Base-by-base conservation (phyloP, 2,329 filamentous ascomycete species). In the Monilinia laxa region DNA sequence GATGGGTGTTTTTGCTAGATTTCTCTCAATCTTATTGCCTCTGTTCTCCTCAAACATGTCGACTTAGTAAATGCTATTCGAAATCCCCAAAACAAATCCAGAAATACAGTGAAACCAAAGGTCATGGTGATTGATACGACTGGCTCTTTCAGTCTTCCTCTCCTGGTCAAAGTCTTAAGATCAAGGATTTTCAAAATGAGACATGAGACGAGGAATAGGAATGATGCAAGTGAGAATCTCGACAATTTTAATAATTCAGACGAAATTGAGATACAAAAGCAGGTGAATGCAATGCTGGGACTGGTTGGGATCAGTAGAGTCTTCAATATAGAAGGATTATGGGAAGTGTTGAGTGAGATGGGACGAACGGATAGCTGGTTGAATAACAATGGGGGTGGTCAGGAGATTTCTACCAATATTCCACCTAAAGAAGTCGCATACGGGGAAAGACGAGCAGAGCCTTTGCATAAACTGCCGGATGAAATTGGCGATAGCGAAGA, bases 261-360 rank as follows among this genome's bases (percentile, higher is more conserved):
- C 14, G 45, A 18, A 35, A 55, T 55, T 2, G 56, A 59, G 2
- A 63, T 71, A 18, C 66, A 72, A 47, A 63, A 66, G 9, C 49
- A 69, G 2, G 68, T 75, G 69, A 72, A 51, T 59, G 62, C 3
- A 64, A 68, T n/a, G 59, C 76, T 89, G 4, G 81, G 83, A 56
- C 78, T 78, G 56, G 81, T 87, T 4, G 80, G 81, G 42, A 78
- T 88, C 38, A 83, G 84, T 31, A 79, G 83, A 31, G 81, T 88
- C 0, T 88, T 88, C 70, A 85, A 87, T 68, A 70, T 86, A 14
- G 81, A 86, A 56, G 86, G 86, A 0, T 71, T 88, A 23, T 82
- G 80, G 80, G 84, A 88, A 73, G 84, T 84, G 0, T 71, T 88
- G 45, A 76, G 73, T 2, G 86, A 88, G 70, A 70, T 86, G 47